Base-by-base conservation (phyloP, 2,329 filamentous ascomycete genomes). In the Cyphellophora europaea region DNA sequence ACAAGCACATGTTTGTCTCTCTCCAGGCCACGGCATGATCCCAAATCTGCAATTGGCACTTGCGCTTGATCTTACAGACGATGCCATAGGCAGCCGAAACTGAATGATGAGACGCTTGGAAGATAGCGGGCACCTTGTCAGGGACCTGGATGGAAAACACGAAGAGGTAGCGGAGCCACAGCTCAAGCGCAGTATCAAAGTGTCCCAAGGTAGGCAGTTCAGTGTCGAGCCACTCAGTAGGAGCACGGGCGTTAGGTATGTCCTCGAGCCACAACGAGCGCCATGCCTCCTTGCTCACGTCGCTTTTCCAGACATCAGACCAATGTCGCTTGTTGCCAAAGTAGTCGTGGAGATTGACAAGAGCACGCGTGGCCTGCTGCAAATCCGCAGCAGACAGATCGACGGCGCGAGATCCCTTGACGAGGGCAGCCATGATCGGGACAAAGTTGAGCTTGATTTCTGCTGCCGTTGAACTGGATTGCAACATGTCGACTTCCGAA, bases 11-110 rank as follows among this genome's bases (percentile, higher is more conserved):
- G 32, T 65, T 67, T 31, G 60, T 70, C 47, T 77, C 72, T 41
- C 73, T 61, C 72, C 72, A 77, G 29, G 67, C 69, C 42, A 78
- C 77, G 12, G 70, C 71, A 49, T 78, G 74, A 44, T 78, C 74
- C 74, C 74, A 78, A 38, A 78, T 74, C 43, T 75, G 71, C 19
- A 77, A 62, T 0, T 70, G 75, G 38, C 71, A 73, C 37, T 69
- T 67, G 16, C 71, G 64, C 53, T 74, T 74, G 44, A 77, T 60
- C 54, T 77, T 77, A 53, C 73, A 74, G 6, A 77, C 66, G 39
- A 77, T 69, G 19, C 74, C 74, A 38, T 77, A 77, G 0, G 73
- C 68, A 4, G 71, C 72, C 35, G 71, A 71, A 27, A 74, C 71
- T 40, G 70, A 72, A 53, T 78, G 74, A 47, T 78, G 74, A 3